Conservation (phyloP, 345 rosid species). For the Barbarea vulgaris region DNA sequence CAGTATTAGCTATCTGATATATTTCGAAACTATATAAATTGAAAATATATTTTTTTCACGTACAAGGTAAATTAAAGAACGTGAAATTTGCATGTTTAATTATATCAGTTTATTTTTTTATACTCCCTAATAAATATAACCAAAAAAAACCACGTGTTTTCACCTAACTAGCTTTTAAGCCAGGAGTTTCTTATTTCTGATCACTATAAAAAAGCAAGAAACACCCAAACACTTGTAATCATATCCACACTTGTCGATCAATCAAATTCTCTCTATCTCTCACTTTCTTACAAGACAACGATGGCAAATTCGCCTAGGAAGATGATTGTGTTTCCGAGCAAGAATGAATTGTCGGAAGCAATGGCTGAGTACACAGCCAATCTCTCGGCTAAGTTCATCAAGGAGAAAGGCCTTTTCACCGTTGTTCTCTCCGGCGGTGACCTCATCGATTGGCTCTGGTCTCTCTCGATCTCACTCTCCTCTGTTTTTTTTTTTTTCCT, state of each 20-base stretch:
- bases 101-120: too few relatives aligned
- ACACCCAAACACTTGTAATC: neutral
- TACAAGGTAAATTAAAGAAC: too few relatives aligned
- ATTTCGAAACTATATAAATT: neutral
- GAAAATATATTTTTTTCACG: neutral
- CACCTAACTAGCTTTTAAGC: neutral
- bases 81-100: too few relatives aligned
- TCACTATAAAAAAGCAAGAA: constrained; percentile 17
- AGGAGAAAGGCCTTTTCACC: constrained; percentile 64
- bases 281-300: neutral
- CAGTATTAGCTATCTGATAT: neutral
- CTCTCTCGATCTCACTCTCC: neutral
- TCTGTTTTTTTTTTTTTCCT: neutral
- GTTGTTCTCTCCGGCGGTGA: constrained; percentile 82
- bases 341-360: constrained; percentile 47
- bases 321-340: constrained; percentile 20
- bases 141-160: neutral
- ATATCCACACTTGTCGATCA: neutral
- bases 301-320: constrained; percentile 24
- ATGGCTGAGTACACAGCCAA: constrained; percentile 71
- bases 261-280: neutral
- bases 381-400: constrained; percentile 58
- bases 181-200: neutral
- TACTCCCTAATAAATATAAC: too few relatives aligned
- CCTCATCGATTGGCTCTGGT: constrained; percentile 70